Evolutionary conservation across 106 monocot genomes (phyloP).

Genomic region (Posidonia australis): DNA sequence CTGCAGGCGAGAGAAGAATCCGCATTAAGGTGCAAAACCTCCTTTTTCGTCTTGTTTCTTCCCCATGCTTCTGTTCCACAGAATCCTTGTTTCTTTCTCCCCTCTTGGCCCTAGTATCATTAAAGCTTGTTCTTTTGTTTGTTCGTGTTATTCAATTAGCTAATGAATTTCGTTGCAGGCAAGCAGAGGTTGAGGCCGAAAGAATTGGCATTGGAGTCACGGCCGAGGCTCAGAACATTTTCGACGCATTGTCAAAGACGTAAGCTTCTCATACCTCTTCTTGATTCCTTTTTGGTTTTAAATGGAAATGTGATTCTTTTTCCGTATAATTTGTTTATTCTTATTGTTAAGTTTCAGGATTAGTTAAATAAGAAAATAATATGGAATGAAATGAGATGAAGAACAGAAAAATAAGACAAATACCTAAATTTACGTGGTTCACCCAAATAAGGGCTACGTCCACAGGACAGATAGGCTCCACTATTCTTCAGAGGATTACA

Average conservation of each 20-base stretch:
- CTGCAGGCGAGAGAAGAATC: slow-evolving; percentile 73
- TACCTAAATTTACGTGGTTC: no score
- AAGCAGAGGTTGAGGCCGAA: slow-evolving; percentile 84
- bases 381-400: no score
- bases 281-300: not conserved
- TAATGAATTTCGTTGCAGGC: slow-evolving; percentile 32
- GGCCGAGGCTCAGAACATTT: slow-evolving; percentile 70
- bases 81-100: not conserved
- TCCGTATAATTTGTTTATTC: no score
- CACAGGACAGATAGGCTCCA: no score
- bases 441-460: no score
- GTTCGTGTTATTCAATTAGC: not conserved
- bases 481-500: no score
- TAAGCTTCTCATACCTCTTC: slow-evolving; percentile 16
- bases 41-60: not conserved
- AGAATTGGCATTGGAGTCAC: slow-evolving; percentile 87
- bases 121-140: not conserved
- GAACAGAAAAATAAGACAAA: no score
- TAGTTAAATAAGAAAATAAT: no score
- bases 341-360: no score
- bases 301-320: not conserved
- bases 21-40: slow-evolving; percentile 42
- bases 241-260: slow-evolving; percentile 96
- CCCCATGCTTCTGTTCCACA: not conserved
- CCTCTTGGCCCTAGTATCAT: not conserved